These are phyloP conservation scores for Madurella mycetomatis DNA, from an alignment of 2,329 filamentous ascomycete species.

Conservation along the genomic window DNA sequence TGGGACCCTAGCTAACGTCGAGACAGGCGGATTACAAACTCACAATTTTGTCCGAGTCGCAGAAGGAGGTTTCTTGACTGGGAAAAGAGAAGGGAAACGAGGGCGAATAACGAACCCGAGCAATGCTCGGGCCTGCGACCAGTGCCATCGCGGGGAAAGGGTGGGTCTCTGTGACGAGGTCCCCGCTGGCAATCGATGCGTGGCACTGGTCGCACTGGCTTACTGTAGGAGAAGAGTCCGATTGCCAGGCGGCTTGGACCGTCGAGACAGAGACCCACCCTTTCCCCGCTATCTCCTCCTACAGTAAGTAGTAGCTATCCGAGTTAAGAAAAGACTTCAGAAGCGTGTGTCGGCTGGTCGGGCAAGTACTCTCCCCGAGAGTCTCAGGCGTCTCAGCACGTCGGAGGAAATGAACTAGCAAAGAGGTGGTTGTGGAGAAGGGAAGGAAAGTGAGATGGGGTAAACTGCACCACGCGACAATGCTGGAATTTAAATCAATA, in stretches of 20 bases:
- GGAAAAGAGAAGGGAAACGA: background rate
- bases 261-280: background rate
- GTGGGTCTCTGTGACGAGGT: background rate
- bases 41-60: background rate
- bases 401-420: background rate
- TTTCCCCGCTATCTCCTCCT: background rate
- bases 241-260: background rate
- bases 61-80: slow-evolving; percentile 6
- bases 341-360: background rate
- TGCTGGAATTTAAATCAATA: background rate
- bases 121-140: background rate
- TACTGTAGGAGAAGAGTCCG: background rate
- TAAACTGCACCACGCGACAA: background rate
- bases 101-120: background rate
- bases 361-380: background rate
- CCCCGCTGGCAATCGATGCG: background rate
- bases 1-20: background rate
- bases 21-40: background rate
- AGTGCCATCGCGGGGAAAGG: background rate
- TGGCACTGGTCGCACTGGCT: background rate
- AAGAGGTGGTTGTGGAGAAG: background rate
- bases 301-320: background rate
- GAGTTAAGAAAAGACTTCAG: background rate
- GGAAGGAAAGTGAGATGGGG: background rate
- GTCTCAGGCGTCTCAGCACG: background rate